These are phyloP conservation scores for Ophiostoma montium DNA, from an alignment of 2,329 filamentous ascomycete genomes.

Conservation along the genomic window DNA sequence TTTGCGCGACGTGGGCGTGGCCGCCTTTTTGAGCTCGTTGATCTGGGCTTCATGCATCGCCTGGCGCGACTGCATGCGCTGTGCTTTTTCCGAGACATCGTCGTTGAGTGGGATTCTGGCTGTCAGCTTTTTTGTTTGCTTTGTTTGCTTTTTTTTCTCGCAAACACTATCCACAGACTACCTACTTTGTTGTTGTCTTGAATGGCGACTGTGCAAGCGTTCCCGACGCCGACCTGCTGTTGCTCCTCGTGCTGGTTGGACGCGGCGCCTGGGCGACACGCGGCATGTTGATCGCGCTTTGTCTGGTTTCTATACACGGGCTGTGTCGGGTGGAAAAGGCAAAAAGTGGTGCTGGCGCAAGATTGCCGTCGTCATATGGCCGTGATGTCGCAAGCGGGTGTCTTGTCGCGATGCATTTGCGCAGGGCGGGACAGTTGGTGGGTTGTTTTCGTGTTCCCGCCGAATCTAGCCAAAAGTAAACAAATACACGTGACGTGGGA, in stretches of 20 bases:
- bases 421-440: not conserved
- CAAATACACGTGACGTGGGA: constrained; percentile 14
- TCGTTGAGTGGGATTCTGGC: constrained; percentile 87
- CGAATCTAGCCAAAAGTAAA: constrained; percentile 15
- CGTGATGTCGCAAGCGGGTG: not conserved
- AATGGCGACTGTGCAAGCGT: constrained; percentile 36
- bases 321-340: not conserved
- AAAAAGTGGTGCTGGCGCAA: not conserved
- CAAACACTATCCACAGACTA: constrained; percentile 8
- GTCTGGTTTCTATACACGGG: too few relatives aligned
- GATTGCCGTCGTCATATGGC: not conserved
- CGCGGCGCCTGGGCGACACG: constrained; percentile 42
- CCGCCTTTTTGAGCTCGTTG: constrained; percentile 72
- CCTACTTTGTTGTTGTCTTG: constrained; percentile 45
- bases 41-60: constrained; percentile 81
- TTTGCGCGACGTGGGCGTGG: constrained; percentile 54
- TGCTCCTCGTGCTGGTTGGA: constrained; percentile 23
- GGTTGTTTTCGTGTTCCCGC: constrained; percentile 7
- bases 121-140: not conserved
- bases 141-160: not conserved
- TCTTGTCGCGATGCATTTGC: not conserved
- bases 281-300: constrained; percentile 29
- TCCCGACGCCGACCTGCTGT: constrained; percentile 31
- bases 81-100: constrained; percentile 82
- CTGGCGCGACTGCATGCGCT: constrained; percentile 73